These are phyloP conservation scores for Lentinula sp. DNA, from an alignment of 768 basidiomycete species.

Conservation along the genomic window DNA sequence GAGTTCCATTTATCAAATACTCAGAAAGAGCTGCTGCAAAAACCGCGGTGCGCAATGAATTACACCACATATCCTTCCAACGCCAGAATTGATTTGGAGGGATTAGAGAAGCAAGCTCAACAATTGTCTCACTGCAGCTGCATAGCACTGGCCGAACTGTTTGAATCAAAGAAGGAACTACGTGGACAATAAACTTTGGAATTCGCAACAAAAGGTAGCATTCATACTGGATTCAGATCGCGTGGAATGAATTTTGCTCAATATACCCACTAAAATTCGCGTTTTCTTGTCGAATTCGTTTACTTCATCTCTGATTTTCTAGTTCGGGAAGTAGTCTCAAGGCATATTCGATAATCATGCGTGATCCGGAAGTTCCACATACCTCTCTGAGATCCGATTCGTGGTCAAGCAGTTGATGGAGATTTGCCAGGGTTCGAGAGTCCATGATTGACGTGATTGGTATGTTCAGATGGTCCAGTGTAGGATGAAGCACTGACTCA, in stretches of 20 bases:
- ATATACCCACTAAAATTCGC: conserved; percentile 62
- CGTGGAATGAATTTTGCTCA: conserved; percentile 80
- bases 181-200: neutral
- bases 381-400: conserved; percentile 68
- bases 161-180: conserved; percentile 59
- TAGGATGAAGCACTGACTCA: neutral
- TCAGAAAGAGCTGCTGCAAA: conserved; percentile 62
- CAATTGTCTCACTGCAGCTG: conserved; percentile 45
- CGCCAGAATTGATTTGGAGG: conserved; percentile 76
- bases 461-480: neutral
- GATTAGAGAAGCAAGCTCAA: conserved; percentile 49
- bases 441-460: conserved; percentile 41
- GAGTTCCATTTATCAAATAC: conserved; percentile 52
- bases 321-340: conserved; percentile 8
- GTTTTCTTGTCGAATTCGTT: conserved; percentile 70
- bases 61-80: conserved; percentile 82
- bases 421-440: conserved; percentile 41
- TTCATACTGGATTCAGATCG: conserved; percentile 24
- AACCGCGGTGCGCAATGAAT: conserved; percentile 59
- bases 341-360: neutral
- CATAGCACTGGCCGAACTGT: conserved; percentile 49
- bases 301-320: conserved; percentile 82
- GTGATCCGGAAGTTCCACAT: conserved; percentile 11
- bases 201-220: neutral
- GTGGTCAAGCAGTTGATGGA: conserved; percentile 55